Evolutionary conservation across 192 early-diverging fungal species (phyloP).

Genomic region (Linderina pennispora): DNA sequence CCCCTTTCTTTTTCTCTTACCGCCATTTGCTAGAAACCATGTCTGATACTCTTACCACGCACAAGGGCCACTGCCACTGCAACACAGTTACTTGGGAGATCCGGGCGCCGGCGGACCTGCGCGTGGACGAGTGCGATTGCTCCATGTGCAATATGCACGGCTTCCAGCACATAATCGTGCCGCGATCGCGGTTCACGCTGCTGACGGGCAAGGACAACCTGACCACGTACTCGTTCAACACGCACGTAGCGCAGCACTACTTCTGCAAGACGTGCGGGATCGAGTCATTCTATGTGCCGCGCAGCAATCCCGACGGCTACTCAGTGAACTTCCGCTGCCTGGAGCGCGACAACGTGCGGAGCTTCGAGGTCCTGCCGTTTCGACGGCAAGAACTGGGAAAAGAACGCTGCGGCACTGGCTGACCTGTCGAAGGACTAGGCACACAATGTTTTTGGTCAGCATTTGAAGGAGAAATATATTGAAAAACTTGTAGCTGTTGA

Average conservation of each 20-base stretch:
- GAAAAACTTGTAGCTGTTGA: background rate
- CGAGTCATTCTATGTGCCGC: constrained; percentile 42
- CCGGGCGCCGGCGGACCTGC: constrained; percentile 16
- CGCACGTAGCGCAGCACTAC: constrained; percentile 44
- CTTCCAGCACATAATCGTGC: constrained; percentile 39
- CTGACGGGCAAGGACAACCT: constrained; percentile 27
- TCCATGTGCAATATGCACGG: constrained; percentile 34
- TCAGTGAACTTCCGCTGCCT: constrained; percentile 45
- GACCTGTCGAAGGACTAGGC: constrained; percentile 25
- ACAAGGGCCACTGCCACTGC: constrained; percentile 39
- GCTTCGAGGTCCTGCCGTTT: constrained; percentile 17
- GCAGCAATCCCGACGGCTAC: constrained; percentile 47
- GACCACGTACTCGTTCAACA: constrained; percentile 48
- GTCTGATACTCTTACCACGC: constrained; percentile 13
- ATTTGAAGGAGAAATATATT: background rate
- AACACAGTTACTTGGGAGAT: constrained; percentile 33
- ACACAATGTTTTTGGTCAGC: background rate
- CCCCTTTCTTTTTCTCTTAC: no score
- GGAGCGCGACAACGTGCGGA: constrained; percentile 16
- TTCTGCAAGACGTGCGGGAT: constrained; percentile 49
- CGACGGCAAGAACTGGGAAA: constrained; percentile 45
- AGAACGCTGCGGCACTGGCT: constrained; percentile 13
- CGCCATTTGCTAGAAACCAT: background rate
- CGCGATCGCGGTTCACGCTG: constrained; percentile 21
- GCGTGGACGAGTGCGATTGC: constrained; percentile 41